Conservation (phyloP, 306 rosid species). For the Rubus idaeus region DNA sequence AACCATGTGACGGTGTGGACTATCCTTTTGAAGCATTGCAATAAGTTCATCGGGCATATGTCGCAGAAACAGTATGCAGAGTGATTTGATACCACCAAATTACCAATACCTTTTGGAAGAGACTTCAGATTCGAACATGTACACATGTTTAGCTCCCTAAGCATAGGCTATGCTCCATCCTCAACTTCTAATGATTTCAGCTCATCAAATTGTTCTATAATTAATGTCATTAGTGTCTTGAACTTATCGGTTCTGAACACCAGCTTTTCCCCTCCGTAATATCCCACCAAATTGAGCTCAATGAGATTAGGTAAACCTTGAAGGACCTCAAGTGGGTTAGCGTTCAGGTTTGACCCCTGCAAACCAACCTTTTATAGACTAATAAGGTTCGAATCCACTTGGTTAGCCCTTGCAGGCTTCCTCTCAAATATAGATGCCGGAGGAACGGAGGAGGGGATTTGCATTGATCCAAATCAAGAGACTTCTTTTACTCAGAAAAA, state of each 20-base stretch:
- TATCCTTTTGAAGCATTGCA: too few relatives aligned
- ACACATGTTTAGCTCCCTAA: conserved; percentile 11
- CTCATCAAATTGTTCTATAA: neutral
- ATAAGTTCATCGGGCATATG: too few relatives aligned
- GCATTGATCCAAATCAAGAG: conserved; percentile 10
- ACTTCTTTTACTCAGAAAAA: too few relatives aligned
- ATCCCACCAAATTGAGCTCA: neutral
- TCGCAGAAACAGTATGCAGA: conserved; percentile 6
- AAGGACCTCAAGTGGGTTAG: neutral
- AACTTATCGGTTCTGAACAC: neutral
- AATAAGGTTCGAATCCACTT: neutral
- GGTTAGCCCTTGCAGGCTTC: neutral
- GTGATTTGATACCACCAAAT: neutral
- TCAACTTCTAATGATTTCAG: neutral
- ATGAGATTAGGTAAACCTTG: neutral
- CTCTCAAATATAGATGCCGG: neutral
- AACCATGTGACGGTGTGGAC: too few relatives aligned
- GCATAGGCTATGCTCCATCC: conserved; percentile 4
- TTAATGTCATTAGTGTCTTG: conserved; percentile 12
- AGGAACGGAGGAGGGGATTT: neutral
- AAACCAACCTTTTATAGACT: neutral
- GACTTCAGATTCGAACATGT: conserved; percentile 5
- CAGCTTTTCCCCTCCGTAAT: neutral
- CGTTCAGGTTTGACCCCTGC: neutral
- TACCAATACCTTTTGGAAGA: conserved; percentile 6